These are phyloP conservation scores for Solanum medicagineum DNA, from an alignment of 257 asterid species.

Conservation along the genomic window DNA sequence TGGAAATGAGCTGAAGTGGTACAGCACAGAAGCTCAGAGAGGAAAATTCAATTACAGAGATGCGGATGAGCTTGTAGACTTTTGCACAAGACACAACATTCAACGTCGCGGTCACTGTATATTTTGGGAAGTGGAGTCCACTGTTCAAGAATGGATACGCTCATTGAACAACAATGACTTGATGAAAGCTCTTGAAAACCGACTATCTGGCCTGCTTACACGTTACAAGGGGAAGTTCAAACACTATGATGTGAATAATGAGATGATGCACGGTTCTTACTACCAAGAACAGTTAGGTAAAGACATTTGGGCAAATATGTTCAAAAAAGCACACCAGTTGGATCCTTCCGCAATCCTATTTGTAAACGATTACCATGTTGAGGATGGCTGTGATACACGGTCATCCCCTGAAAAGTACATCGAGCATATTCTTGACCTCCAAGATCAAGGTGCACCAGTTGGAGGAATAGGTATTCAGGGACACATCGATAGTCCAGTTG, in stretches of 20 bases:
- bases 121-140: slow-evolving; percentile 76
- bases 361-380: slow-evolving; percentile 77
- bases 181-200: slow-evolving; percentile 53
- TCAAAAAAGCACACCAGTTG: slow-evolving; percentile 50
- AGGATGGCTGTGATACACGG: slow-evolving; percentile 53
- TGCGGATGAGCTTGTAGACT: slow-evolving; percentile 51
- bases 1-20: slow-evolving; percentile 89
- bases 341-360: slow-evolving; percentile 62
- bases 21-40: slow-evolving; percentile 76
- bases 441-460: slow-evolving; percentile 70
- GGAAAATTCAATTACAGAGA: slow-evolving; percentile 77
- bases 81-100: slow-evolving; percentile 41
- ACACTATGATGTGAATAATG: slow-evolving; percentile 88
- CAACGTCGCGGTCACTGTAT: slow-evolving; percentile 85
- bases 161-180: slow-evolving; percentile 35
- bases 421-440: slow-evolving; percentile 59
- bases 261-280: slow-evolving; percentile 88
- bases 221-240: slow-evolving; percentile 77
- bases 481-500: slow-evolving; percentile 66
- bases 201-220: slow-evolving; percentile 45
- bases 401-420: slow-evolving; percentile 75
- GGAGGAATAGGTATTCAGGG: slow-evolving; percentile 95
- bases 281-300: slow-evolving; percentile 70
- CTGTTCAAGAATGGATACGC: slow-evolving; percentile 71
- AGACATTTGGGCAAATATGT: slow-evolving; percentile 50